Percentiles rank a stretch among this genome's conserved stretches.
These are phyloP conservation scores for Nicotiana tomentosiformis DNA, from an alignment of 257 asterid species.

Conservation along the genomic window DNA sequence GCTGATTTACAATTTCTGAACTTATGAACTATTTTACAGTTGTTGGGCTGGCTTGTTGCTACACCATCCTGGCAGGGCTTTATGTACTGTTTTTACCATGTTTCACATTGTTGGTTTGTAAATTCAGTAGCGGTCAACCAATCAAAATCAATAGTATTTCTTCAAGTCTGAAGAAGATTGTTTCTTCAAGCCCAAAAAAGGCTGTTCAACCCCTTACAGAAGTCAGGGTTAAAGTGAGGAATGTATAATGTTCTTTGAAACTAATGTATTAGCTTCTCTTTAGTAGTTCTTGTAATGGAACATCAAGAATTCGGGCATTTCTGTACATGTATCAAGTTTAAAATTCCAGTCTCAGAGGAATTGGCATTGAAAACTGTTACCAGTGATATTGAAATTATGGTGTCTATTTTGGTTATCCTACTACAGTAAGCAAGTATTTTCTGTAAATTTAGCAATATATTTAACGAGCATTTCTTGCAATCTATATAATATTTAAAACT, in stretches of 20 bases:
- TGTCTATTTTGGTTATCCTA: neutral
- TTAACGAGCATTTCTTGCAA: neutral
- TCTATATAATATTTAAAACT: neutral
- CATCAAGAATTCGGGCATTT: neutral
- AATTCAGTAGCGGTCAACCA: constrained; percentile 47
- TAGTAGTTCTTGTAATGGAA: neutral
- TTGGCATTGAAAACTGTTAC: neutral
- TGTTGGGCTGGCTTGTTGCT: constrained; percentile 86
- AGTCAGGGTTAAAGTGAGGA: constrained; percentile 71
- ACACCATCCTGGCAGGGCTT: constrained; percentile 69
- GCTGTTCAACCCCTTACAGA: constrained; percentile 44
- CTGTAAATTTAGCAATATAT: neutral
- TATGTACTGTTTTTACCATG: constrained; percentile 60
- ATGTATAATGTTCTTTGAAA: constrained; percentile 29
- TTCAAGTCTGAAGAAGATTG: constrained; percentile 43
- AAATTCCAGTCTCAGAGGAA: neutral
- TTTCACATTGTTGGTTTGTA: constrained; percentile 56
- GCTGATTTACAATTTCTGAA: neutral
- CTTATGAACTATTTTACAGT: constrained; percentile 32
- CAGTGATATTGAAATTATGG: neutral
- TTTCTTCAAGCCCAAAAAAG: constrained; percentile 57
- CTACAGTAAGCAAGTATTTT: neutral
- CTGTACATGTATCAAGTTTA: neutral
- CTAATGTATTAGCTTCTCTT: neutral
- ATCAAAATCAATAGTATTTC: constrained; percentile 31